These are phyloP conservation scores for Geotrichum armillariae DNA, from an alignment of 1,139 yeast genomes.

Conservation along the genomic window DNA sequence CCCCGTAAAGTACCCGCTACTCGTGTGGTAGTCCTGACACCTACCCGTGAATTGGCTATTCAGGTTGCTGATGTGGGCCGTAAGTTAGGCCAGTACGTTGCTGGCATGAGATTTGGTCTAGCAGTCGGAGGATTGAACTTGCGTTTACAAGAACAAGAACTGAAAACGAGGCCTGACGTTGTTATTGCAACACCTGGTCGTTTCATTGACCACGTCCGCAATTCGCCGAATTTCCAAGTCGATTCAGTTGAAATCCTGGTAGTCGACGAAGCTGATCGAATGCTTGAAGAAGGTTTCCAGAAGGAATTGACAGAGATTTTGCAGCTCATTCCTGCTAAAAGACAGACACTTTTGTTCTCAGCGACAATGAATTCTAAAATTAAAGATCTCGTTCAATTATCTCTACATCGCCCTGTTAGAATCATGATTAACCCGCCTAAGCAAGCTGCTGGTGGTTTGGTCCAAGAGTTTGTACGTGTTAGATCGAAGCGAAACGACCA, in stretches of 20 bases:
- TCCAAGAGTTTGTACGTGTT: conserved; percentile 91
- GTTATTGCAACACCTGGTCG: conserved; percentile 98
- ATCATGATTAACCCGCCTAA: conserved; percentile 97
- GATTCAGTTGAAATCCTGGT: conserved; percentile 90
- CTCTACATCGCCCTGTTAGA: conserved; percentile 86
- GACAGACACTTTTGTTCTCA: conserved; percentile 92
- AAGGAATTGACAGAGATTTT: conserved; percentile 89
- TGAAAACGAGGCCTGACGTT: conserved; percentile 88
- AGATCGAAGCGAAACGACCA: conserved; percentile 76
- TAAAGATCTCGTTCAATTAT: conserved; percentile 81
- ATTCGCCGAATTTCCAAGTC: conserved; percentile 89
- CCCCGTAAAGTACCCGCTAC: conserved; percentile 86
- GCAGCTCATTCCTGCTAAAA: conserved; percentile 78
- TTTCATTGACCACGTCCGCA: conserved; percentile 92
- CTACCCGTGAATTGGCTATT: conserved; percentile 97
- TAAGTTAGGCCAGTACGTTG: conserved; percentile 74
- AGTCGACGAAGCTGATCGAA: conserved; percentile 97
- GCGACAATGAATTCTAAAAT: conserved; percentile 97
- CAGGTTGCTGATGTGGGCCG: conserved; percentile 94
- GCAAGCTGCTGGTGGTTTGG: conserved; percentile 80
- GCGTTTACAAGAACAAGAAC: conserved; percentile 91
- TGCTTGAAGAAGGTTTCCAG: conserved; percentile 98
- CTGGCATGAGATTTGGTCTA: conserved; percentile 76
- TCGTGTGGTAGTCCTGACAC: conserved; percentile 85
- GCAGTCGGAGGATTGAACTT: conserved; percentile 98